Percentiles rank a stretch among this genome's conserved stretches.
phyloP scores from a whole-genome alignment of 2,329 filamentous ascomycete species.

The Sordariomycetes sp. region DNA sequence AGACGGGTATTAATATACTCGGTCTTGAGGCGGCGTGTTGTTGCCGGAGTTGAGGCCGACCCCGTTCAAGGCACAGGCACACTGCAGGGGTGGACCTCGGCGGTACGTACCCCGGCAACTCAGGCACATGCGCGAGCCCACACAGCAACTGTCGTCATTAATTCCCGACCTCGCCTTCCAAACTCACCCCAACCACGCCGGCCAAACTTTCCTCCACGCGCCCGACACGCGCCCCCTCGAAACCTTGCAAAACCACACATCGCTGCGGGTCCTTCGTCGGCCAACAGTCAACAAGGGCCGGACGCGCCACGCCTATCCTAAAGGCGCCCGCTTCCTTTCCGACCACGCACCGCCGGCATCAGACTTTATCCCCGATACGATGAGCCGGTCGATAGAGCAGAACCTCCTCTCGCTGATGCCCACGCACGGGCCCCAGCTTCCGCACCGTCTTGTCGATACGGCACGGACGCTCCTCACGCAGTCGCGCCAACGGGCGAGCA shows the following conservation, averaged over 20 bases:
- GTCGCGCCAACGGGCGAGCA: conserved; percentile 63
- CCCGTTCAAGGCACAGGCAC: too few relatives aligned
- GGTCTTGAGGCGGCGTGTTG: too few relatives aligned
- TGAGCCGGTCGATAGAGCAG: conserved; percentile 66
- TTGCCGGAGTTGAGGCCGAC: too few relatives aligned
- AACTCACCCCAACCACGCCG: not conserved
- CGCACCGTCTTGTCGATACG: conserved; percentile 56
- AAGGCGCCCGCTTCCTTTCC: not conserved
- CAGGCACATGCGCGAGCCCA: not conserved
- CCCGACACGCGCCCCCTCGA: not conserved
- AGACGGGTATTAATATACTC: not conserved
- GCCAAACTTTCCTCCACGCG: not conserved
- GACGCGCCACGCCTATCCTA: not conserved
- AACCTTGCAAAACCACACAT: not conserved
- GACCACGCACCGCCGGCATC: not conserved
- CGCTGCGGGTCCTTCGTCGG: not conserved
- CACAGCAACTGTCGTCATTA: not conserved
- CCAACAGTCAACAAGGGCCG: not conserved
- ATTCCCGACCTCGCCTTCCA: not conserved
- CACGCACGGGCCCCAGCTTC: conserved; percentile 53
- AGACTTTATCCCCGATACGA: conserved; percentile 18
- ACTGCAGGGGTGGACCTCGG: not conserved
- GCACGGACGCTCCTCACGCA: conserved; percentile 65
- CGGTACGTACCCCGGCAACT: not conserved
- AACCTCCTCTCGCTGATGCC: conserved; percentile 63